Evolutionary conservation across 75 land plant genomes (phyloP), one percentile per base, ranked within the genome.

Genomic region (Cunninghamia lanceolata): DNA sequence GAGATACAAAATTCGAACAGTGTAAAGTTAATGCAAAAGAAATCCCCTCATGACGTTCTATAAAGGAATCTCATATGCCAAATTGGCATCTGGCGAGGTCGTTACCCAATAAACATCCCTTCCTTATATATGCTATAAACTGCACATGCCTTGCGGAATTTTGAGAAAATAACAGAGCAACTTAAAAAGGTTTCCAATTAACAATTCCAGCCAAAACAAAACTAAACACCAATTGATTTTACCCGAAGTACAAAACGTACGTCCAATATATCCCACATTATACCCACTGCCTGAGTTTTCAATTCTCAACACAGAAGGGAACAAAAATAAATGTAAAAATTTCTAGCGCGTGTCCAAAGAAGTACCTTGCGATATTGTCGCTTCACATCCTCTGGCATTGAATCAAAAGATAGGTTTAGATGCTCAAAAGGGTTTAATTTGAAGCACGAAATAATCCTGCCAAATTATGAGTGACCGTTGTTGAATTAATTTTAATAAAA

Each of bases 391-490:
- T 98, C 99, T 45, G 78, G 50, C 30, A 94, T 76, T 46, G 99
- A 88, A 85, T 91, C 89, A 84, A 96, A 96, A 39, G 97, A 88
- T 52, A 98, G 85, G 86, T 96, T 96, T n/a, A 98, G 94, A 89
- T 94, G 96, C 87, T 98, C 99, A 86, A 94, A 96, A 5, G 99
- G 93, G 89, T 98, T 98, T 38, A 98, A 92, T 88, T 98, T 98
- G 92, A 98, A 98, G 91, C 99, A 98, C 36, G 95, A 82, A 38
- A 96, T 90, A 39, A 96, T 94, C 95, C 98, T 95, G 89, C 42
- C 38, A 17, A 63, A 63, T 63, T 5, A 63, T 7, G 25, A 25
- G n/a, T 4, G 25, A n/a, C 68, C 68, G 9, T 63, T 5, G 7
- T 63, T 6, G 52, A 63, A 63, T 25, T 25, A 63, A 6, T 63